Percentiles rank a stretch among this genome's conserved stretches.
Evolutionary conservation across 352 stramenopile genomes (phyloP).

Genomic region (Poterioochromonas sp.): DNA sequence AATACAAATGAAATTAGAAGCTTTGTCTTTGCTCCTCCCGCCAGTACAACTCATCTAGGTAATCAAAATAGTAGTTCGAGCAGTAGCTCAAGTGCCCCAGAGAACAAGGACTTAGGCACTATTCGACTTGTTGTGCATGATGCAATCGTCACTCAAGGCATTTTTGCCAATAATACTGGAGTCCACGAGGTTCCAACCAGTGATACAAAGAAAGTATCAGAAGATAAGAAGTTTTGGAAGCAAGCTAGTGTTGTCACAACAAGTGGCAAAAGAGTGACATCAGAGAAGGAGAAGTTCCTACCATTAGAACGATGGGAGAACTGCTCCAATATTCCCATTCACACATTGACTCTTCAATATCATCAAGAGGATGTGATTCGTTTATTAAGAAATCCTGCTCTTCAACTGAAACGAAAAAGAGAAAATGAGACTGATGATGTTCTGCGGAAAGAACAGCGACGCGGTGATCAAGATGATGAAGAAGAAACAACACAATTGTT

Average conservation of each 20-base stretch:
- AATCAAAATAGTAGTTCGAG: background rate
- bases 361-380: background rate
- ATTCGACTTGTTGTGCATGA: slow-evolving; percentile 4
- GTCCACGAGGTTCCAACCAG: background rate
- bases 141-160: background rate
- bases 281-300: background rate
- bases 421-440: background rate
- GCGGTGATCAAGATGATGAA: background rate
- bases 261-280: background rate
- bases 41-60: background rate
- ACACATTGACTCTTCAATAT: background rate
- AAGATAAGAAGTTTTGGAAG: slow-evolving; percentile 12
- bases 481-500: background rate
- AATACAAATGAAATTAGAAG: slow-evolving; percentile 1
- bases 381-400: background rate
- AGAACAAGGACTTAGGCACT: background rate
- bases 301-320: slow-evolving; percentile 20
- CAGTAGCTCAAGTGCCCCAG: background rate
- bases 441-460: background rate
- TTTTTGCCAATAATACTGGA: background rate
- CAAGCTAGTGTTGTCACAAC: slow-evolving; percentile 17
- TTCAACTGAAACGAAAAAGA: background rate
- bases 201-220: background rate
- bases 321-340: background rate
- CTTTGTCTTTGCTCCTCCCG: slow-evolving; percentile 5